Base-by-base conservation (phyloP, 148 eudicot species). In the Cornus suecica region DNA sequence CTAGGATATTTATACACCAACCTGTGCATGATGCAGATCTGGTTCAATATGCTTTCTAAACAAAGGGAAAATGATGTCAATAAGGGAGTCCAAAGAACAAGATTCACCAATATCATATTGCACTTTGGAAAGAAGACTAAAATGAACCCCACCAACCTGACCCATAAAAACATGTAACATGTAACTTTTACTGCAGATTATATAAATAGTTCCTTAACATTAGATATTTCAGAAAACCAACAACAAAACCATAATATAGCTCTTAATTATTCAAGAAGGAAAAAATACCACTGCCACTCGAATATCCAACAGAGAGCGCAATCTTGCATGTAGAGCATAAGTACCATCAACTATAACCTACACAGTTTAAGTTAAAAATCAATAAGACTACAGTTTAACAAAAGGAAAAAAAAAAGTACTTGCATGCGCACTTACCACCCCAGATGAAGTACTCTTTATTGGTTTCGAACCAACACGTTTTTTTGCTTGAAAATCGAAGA, bases 1-100 rank as follows among this genome's bases (percentile, higher is more conserved):
- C 29, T 20, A 60, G 58, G 26, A 56, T 41, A 77, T 66, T 45
- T 68, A 65, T 76, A 70, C 45, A 72, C 74, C 63, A 45, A 95
- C 99, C 98, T 96, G 99, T 22, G 98, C 99, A 81, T 96, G 99
- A 88, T 96, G 99, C 78, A 96, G 97, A 72, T 96, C 99, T n/a
- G 99, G 98, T 88, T 96, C 99, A 64, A 96, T 96, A 83, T 96
- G 97, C 84, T 86, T 96, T 83, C 98, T 88, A 79, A 96, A 96
- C 80, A 93, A 86, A 0, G 99, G 99, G 78, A 96, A 96, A 74
- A 96, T 96, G 86, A 97, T 96, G 85, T 96, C 99, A 68, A 96
- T 96, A 34, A 96, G 94, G 79, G 85, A 86, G 82, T 96, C 99
- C 84, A 96, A 65, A 45, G 99, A 93, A 80, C 94, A 88, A 65